Conservation (phyloP, 2,329 filamentous ascomycete species). For the Neobulgaria alba region DNA sequence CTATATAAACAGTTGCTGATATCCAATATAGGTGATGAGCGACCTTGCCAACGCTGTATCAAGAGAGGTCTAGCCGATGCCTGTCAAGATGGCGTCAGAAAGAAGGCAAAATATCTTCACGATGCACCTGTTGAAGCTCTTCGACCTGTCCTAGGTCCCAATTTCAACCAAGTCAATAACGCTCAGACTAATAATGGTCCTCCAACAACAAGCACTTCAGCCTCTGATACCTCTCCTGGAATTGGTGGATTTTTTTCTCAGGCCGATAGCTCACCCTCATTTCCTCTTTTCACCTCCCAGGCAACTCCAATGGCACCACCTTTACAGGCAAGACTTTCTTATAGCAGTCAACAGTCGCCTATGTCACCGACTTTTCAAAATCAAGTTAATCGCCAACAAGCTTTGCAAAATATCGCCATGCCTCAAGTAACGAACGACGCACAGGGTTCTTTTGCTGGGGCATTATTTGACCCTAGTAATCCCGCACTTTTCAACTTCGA, state of each 20-base stretch:
- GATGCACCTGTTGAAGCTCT: slow-evolving; percentile 87
- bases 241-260: slow-evolving; percentile 26
- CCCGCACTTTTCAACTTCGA: slow-evolving; percentile 94
- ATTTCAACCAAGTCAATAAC: slow-evolving; percentile 50
- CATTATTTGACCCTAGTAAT: slow-evolving; percentile 83
- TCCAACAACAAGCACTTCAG: slow-evolving; percentile 16
- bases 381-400: slow-evolving; percentile 40
- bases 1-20: background rate
- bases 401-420: slow-evolving; percentile 32
- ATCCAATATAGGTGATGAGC: slow-evolving; percentile 67
- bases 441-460: slow-evolving; percentile 37
- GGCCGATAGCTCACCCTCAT: slow-evolving; percentile 25
- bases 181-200: slow-evolving; percentile 30
- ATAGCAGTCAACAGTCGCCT: slow-evolving; percentile 62
- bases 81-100: slow-evolving; percentile 93
- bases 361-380: slow-evolving; percentile 64
- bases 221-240: slow-evolving; percentile 25
- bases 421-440: slow-evolving; percentile 41
- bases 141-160: slow-evolving; percentile 71
- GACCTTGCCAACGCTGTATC: slow-evolving; percentile 88
- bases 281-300: slow-evolving; percentile 35
- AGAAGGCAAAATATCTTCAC: slow-evolving; percentile 98
- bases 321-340: slow-evolving; percentile 41
- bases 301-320: slow-evolving; percentile 43
- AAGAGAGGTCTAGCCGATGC: slow-evolving; percentile 85